Conservation (phyloP, 148 eudicot genomes). For the Spergularia marina region DNA sequence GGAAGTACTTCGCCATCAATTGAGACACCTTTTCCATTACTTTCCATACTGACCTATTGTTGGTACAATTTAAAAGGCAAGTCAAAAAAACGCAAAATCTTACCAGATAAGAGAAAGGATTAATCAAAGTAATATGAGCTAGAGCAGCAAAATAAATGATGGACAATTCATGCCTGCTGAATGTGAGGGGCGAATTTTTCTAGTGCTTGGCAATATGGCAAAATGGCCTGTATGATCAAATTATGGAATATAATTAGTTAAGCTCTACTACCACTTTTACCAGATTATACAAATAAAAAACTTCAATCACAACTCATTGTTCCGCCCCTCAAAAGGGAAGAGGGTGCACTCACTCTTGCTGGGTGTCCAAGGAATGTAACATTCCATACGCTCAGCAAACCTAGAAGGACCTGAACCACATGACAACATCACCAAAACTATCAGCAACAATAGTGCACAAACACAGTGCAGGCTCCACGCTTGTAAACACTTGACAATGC, state of each 20-base stretch:
- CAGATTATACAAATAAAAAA: not conserved
- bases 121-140: not conserved
- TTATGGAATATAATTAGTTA: slow-evolving; percentile 1
- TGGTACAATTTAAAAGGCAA: slow-evolving; percentile 13
- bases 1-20: slow-evolving; percentile 85
- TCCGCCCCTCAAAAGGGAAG: not conserved
- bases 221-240: slow-evolving; percentile 62
- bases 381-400: slow-evolving; percentile 93
- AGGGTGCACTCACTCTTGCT: slow-evolving; percentile 69
- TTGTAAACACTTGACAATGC: not conserved
- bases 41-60: slow-evolving; percentile 94
- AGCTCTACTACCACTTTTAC: not conserved
- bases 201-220: slow-evolving; percentile 94
- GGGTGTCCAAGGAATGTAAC: slow-evolving; percentile 95
- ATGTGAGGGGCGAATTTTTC: slow-evolving; percentile 98
- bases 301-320: not conserved
- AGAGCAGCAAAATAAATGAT: slow-evolving; percentile 10
- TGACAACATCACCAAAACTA: slow-evolving; percentile 8
- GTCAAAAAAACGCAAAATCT: not conserved
- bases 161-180: slow-evolving; percentile 64
- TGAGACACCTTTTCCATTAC: slow-evolving; percentile 97
- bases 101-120: not conserved
- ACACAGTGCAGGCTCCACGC: not conserved
- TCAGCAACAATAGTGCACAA: not conserved
- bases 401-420: slow-evolving; percentile 78